A percentile compares a stretch with the other conserved stretches of the same genome.
These are phyloP conservation scores for Gynostemma pentaphyllum DNA, from an alignment of 306 rosid species.

Conservation along the genomic window DNA sequence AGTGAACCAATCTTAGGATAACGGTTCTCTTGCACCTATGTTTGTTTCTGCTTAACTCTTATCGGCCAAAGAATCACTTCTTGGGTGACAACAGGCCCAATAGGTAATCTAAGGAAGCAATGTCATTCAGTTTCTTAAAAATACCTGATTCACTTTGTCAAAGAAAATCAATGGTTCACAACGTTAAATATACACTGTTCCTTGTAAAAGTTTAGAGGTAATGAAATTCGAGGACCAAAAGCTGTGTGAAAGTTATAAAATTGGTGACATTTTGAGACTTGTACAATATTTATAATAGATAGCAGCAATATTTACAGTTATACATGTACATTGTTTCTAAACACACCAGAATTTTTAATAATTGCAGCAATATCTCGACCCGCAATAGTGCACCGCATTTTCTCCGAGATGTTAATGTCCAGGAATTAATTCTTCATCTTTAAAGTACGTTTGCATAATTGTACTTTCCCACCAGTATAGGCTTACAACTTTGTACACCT, in stretches of 20 bases:
- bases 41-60: too few species aligned
- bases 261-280: neutral
- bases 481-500: conserved; percentile 29
- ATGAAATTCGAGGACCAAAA: neutral
- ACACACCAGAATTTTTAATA: neutral
- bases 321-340: neutral
- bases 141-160: neutral
- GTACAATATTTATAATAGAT: neutral
- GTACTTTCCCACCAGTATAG: conserved; percentile 26
- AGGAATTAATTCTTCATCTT: conserved; percentile 9
- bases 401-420: neutral
- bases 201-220: neutral
- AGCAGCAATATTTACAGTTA: neutral
- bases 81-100: neutral
- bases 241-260: neutral
- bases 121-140: neutral
- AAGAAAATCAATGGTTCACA: neutral
- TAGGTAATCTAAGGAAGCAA: neutral
- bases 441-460: conserved; percentile 25
- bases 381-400: neutral
- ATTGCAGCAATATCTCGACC: neutral
- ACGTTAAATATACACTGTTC: neutral
- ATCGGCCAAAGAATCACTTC: too few species aligned
- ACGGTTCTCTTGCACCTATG: too few species aligned
- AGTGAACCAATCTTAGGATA: too few species aligned